These are phyloP conservation scores for Podochytrium sp. DNA, from an alignment of 192 early-diverging fungal species.

Conservation along the genomic window DNA sequence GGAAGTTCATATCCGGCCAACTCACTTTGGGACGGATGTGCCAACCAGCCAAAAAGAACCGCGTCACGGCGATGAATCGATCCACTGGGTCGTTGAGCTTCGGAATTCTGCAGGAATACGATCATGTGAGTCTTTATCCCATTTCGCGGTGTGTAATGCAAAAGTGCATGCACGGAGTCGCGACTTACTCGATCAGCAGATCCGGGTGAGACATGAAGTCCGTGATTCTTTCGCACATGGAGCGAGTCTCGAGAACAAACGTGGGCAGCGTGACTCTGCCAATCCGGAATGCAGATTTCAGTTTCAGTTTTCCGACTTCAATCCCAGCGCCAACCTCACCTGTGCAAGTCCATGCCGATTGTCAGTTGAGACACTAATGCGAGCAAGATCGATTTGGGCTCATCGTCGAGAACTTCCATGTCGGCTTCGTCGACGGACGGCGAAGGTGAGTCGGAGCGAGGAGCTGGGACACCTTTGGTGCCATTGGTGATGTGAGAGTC, in stretches of 20 bases:
- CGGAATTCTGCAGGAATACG: conserved; percentile 43
- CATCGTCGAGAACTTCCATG: conserved; percentile 82
- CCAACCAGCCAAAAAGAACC: conserved; percentile 70
- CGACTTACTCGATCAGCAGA: conserved; percentile 56
- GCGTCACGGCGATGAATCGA: conserved; percentile 67
- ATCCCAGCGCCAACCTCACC: no score
- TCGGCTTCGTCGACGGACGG: no score
- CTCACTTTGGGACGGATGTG: conserved; percentile 57
- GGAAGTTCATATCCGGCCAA: no score
- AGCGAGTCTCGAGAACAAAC: conserved; percentile 92
- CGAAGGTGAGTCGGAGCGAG: no score
- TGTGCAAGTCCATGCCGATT: conserved; percentile 87
- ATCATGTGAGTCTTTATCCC: no score
- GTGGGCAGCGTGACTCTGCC: conserved; percentile 91
- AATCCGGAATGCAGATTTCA: no score
- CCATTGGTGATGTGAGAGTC: no score
- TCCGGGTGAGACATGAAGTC: conserved; percentile 88
- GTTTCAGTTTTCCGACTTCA: no score
- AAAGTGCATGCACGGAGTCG: no score
- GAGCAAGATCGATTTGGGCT: conserved; percentile 79
- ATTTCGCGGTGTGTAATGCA: no score
- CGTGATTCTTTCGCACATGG: conserved; percentile 92
- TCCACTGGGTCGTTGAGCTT: conserved; percentile 65
- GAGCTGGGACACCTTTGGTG: no score
- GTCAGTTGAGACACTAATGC: conserved; percentile 87